Percentiles rank a stretch among this genome's conserved stretches.
Conservation (phyloP, 257 asterid genomes). For the Petunia axillaris region DNA sequence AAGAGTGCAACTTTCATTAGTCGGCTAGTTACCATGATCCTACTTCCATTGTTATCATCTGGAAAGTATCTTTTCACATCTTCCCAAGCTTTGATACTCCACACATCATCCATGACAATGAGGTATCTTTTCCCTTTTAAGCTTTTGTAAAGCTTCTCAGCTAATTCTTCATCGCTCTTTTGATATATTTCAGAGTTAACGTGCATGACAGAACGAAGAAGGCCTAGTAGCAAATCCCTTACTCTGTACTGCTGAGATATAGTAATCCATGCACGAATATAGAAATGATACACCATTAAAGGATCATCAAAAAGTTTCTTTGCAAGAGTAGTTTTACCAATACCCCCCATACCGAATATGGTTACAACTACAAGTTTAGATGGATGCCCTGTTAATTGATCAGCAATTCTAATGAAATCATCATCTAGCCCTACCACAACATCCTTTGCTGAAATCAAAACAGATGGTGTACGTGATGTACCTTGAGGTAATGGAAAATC, state of each 20-base stretch:
- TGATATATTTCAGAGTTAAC: constrained; percentile 20
- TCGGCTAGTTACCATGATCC: constrained; percentile 39
- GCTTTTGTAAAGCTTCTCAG: constrained; percentile 29
- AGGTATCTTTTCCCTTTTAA: constrained; percentile 39
- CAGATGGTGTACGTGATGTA: neutral
- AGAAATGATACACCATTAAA: constrained; percentile 31
- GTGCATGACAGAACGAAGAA: constrained; percentile 27
- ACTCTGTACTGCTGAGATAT: constrained; percentile 34
- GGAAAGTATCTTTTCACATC: constrained; percentile 38
- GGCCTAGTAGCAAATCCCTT: constrained; percentile 27
- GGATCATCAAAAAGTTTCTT: constrained; percentile 36
- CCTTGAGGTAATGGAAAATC: neutral
- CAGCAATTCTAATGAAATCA: constrained; percentile 35
- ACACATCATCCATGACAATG: constrained; percentile 40
- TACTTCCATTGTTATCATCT: constrained; percentile 36
- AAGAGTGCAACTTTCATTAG: constrained; percentile 29
- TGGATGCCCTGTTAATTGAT: constrained; percentile 33
- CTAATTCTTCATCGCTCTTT: constrained; percentile 31
- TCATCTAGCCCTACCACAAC: constrained; percentile 34
- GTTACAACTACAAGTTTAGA: constrained; percentile 27
- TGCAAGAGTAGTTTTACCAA: constrained; percentile 43
- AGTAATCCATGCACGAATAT: constrained; percentile 39
- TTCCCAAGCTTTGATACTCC: constrained; percentile 31
- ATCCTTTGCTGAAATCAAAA: constrained; percentile 24
- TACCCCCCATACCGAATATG: constrained; percentile 41